Conservation (phyloP, 2,329 filamentous ascomycete species). For the Colletotrichum chrysophilum region DNA sequence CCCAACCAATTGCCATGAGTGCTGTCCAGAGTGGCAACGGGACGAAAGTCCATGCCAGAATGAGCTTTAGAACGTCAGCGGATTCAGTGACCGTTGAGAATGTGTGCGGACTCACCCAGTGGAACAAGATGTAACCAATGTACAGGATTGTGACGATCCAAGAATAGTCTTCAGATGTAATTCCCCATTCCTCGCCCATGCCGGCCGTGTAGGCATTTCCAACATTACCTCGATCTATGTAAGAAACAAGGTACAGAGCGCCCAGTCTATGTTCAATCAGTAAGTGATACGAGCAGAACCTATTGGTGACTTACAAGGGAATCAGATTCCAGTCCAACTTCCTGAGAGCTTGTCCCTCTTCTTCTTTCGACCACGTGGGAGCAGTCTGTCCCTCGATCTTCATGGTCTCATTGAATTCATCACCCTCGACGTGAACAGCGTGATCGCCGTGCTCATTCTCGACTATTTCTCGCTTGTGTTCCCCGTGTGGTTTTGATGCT, state of each 20-base stretch:
- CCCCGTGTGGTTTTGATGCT: background rate
- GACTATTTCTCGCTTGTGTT: background rate
- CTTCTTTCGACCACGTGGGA: background rate
- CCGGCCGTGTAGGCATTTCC: slow-evolving; percentile 20
- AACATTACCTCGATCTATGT: slow-evolving; percentile 8
- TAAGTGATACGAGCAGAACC: background rate
- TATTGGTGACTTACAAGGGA: background rate
- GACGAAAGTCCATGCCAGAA: slow-evolving; percentile 24
- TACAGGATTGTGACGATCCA: slow-evolving; percentile 11
- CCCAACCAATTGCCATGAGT: slow-evolving; percentile 17
- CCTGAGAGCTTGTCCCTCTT: background rate
- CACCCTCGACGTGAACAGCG: background rate
- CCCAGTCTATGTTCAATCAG: background rate
- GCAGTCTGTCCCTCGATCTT: background rate
- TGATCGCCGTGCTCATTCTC: background rate
- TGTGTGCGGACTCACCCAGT: background rate
- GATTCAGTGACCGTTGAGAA: no score
- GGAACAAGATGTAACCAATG: slow-evolving; percentile 9
- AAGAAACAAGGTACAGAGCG: background rate
- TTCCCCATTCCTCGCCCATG: slow-evolving; percentile 10
- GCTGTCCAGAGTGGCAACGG: slow-evolving; percentile 22
- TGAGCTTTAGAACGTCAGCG: background rate
- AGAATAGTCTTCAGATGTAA: slow-evolving; percentile 13
- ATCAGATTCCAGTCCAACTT: slow-evolving; percentile 8
- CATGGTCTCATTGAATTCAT: background rate